Percentiles rank a stretch among this genome's conserved stretches.
These are phyloP conservation scores for Starmerella etchellsii DNA, from an alignment of 805 yeast genomes.

Conservation along the genomic window DNA sequence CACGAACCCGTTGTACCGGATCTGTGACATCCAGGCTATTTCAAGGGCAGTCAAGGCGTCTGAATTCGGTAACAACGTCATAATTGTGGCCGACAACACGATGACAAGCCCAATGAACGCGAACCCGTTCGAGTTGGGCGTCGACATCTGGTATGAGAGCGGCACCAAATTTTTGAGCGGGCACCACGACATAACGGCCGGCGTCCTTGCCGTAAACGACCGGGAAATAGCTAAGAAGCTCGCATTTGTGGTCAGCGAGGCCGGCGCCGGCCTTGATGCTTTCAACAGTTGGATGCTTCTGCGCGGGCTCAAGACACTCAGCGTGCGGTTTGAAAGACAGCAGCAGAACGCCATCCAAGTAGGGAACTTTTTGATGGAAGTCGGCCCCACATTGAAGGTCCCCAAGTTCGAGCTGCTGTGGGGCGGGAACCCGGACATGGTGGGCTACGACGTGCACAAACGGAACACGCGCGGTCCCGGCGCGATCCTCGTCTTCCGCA, in stretches of 20 bases:
- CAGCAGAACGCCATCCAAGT: conserved; percentile 65
- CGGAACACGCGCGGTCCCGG: conserved; percentile 75
- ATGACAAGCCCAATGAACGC: conserved; percentile 89
- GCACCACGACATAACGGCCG: conserved; percentile 96
- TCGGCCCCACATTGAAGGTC: conserved; percentile 31
- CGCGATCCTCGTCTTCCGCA: conserved; percentile 78
- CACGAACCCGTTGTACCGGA: conserved; percentile 84
- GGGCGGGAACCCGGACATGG: conserved; percentile 73
- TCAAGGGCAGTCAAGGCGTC: conserved; percentile 51
- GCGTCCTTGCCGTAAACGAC: conserved; percentile 62
- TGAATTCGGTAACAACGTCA: conserved; percentile 38
- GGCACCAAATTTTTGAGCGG: conserved; percentile 90
- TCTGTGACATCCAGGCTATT: conserved; percentile 63
- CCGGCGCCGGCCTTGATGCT: conserved; percentile 85
- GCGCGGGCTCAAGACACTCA: conserved; percentile 79
- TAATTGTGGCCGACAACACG: conserved; percentile 87
- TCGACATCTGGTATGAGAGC: conserved; percentile 83
- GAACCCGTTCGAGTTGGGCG: conserved; percentile 76
- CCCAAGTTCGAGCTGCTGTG: conserved; percentile 53
- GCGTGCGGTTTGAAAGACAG: conserved; percentile 77
- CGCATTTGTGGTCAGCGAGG: conserved; percentile 69
- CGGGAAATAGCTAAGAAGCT: conserved; percentile 55
- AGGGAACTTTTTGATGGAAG: conserved; percentile 55
- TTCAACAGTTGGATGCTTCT: conserved; percentile 83
- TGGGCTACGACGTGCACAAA: conserved; percentile 67